phyloP scores from a whole-genome alignment of 805 yeast genomes.

The Ogataea pini region DNA sequence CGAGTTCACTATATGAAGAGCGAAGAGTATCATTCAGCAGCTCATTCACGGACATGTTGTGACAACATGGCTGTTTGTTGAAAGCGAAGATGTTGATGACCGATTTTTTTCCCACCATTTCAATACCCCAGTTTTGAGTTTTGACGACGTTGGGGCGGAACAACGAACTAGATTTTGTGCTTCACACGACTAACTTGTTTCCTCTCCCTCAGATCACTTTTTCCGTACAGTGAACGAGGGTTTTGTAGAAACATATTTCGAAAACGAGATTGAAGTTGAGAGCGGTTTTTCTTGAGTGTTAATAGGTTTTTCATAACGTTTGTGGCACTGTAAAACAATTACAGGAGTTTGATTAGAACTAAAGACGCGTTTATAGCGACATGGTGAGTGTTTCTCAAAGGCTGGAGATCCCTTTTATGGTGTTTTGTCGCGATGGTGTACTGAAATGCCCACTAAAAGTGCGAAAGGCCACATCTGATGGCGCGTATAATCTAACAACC shows the following conservation, averaged over 20 bases:
- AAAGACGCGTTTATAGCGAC: background rate
- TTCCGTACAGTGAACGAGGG: slow-evolving; percentile 11
- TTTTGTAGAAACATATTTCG: slow-evolving; percentile 1
- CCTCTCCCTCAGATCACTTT: slow-evolving; percentile 14
- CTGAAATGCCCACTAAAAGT: background rate
- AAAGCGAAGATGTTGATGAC: background rate
- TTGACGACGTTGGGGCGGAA: background rate
- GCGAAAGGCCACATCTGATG: background rate
- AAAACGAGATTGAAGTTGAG: background rate
- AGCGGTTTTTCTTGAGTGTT: background rate
- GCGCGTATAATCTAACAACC: background rate
- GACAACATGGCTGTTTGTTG: too few relatives aligned
- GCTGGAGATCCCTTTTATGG: background rate
- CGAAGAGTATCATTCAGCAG: too few relatives aligned
- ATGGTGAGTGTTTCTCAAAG: background rate
- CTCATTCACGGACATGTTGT: too few relatives aligned
- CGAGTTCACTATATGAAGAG: background rate
- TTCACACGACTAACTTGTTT: slow-evolving; percentile 13
- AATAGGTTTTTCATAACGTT: background rate
- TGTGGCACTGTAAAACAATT: background rate
- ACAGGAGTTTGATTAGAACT: background rate
- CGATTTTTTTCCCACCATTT: too few relatives aligned
- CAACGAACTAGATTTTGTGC: background rate
- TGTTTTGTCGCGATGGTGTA: background rate
- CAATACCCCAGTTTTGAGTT: too few relatives aligned